Evolutionary conservation across 2,329 filamentous ascomycete species (phyloP).

Genomic region (Penicillium sclerotigenum): DNA sequence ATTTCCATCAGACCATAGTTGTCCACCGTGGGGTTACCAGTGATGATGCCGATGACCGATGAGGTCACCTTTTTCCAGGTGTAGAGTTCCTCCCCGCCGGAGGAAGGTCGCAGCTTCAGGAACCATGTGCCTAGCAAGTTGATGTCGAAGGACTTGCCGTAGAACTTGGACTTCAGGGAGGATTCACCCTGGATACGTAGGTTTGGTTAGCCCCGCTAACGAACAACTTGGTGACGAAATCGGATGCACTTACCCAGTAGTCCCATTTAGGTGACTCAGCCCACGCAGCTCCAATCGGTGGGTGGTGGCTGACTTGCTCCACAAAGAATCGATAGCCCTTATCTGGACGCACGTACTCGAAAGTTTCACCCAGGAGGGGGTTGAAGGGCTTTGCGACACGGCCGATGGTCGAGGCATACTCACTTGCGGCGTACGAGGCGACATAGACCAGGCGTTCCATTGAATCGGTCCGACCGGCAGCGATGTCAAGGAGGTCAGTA

Average conservation of each 20-base stretch:
- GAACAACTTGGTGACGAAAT: neutral
- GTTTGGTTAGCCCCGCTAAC: conserved; percentile 13
- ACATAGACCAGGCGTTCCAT: conserved; percentile 93
- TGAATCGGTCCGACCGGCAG: conserved; percentile 79
- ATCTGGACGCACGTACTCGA: conserved; percentile 91
- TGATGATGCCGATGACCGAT: conserved; percentile 97
- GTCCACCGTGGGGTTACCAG: conserved; percentile 92
- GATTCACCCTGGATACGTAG: conserved; percentile 70
- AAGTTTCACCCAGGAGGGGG: conserved; percentile 90
- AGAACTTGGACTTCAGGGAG: conserved; percentile 92
- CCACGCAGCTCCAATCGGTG: conserved; percentile 87
- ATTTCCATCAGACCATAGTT: conserved; percentile 97
- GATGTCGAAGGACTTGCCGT: conserved; percentile 95
- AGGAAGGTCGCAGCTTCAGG: conserved; percentile 71
- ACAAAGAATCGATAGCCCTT: conserved; percentile 98
- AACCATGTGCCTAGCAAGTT: conserved; percentile 98
- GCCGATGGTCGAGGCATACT: conserved; percentile 94
- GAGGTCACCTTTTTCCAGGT: conserved; percentile 99
- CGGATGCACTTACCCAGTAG: conserved; percentile 61
- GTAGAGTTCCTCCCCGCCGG: conserved; percentile 79
- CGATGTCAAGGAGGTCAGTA: conserved; percentile 82
- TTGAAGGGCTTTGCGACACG: conserved; percentile 99
- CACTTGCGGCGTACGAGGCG: conserved; percentile 89
- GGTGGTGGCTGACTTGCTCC: conserved; percentile 97
- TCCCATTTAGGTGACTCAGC: conserved; percentile 93